Evolutionary conservation across 805 yeast species (phyloP).

Genomic region (Isabelozyma heimii): DNA sequence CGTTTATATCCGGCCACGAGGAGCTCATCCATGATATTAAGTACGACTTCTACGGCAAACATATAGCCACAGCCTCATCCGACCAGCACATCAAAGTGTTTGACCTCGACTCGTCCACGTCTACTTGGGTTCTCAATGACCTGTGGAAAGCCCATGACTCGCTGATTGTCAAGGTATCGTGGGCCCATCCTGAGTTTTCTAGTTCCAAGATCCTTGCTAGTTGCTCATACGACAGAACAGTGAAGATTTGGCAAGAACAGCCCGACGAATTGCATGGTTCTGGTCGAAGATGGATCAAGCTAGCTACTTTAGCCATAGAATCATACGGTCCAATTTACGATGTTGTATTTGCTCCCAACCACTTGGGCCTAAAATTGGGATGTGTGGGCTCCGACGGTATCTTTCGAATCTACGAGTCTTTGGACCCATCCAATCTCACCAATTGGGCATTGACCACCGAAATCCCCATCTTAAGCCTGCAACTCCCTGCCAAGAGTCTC

Average conservation of each 20-base stretch:
- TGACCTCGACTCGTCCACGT: constrained; percentile 62
- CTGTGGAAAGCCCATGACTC: constrained; percentile 96
- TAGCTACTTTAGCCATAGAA: constrained; percentile 74
- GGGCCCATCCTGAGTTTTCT: constrained; percentile 91
- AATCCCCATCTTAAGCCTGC: constrained; percentile 59
- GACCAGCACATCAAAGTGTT: constrained; percentile 93
- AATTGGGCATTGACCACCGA: constrained; percentile 80
- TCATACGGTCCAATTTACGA: constrained; percentile 86
- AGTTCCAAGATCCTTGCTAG: constrained; percentile 79
- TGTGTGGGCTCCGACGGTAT: constrained; percentile 89
- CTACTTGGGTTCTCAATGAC: constrained; percentile 82
- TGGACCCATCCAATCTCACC: constrained; percentile 84
- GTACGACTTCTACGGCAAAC: constrained; percentile 90
- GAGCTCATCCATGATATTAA: constrained; percentile 88
- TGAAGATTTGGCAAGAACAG: constrained; percentile 89
- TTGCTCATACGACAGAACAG: constrained; percentile 85
- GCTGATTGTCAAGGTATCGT: constrained; percentile 72
- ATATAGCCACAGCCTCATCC: constrained; percentile 90
- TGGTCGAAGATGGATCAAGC: constrained; percentile 80
- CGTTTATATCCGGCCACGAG: constrained; percentile 88
- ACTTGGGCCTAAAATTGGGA: constrained; percentile 76
- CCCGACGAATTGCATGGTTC: constrained; percentile 70
- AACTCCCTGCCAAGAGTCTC: constrained; percentile 70
- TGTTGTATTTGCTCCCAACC: constrained; percentile 85
- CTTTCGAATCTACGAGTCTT: constrained; percentile 78